phyloP scores from a whole-genome alignment of 805 yeast genomes.

The Ogataea minuta region DNA sequence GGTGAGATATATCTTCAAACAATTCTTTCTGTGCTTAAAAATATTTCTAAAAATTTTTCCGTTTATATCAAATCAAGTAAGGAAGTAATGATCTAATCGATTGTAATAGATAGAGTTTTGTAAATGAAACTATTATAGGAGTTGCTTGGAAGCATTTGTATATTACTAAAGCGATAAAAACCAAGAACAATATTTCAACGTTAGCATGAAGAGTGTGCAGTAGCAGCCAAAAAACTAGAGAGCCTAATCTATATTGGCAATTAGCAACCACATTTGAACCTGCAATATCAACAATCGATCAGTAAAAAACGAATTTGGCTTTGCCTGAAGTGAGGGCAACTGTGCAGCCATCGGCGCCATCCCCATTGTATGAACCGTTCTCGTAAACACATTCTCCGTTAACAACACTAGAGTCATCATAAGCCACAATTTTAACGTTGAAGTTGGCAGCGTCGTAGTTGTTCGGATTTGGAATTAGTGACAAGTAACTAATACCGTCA shows the following conservation, averaged over 20 bases:
- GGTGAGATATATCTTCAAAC: neutral
- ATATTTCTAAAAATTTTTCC: too few species aligned
- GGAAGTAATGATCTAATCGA: too few species aligned
- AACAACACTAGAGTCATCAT: slow-evolving; percentile 57
- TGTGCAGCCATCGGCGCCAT: slow-evolving; percentile 86
- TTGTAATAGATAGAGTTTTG: too few species aligned
- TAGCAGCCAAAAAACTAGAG: slow-evolving; percentile 2
- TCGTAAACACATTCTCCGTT: slow-evolving; percentile 79
- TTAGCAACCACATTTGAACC: too few species aligned
- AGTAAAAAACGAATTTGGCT: slow-evolving; percentile 79
- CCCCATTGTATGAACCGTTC: slow-evolving; percentile 70
- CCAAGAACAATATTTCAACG: neutral
- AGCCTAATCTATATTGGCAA: too few species aligned
- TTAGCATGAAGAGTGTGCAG: neutral
- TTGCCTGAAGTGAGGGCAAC: slow-evolving; percentile 82
- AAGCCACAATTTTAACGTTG: slow-evolving; percentile 76
- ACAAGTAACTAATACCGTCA: slow-evolving; percentile 60
- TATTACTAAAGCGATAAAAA: neutral
- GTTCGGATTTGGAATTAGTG: slow-evolving; percentile 78
- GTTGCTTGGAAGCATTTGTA: neutral
- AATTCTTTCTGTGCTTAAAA: neutral
- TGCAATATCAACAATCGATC: neutral
- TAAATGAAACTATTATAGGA: too few species aligned
- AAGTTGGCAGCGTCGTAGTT: slow-evolving; percentile 56
- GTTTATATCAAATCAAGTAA: too few species aligned